Percentiles rank a stretch among this genome's conserved stretches.
Conservation (phyloP, 345 rosid genomes). For the Aquilaria sinensis region DNA sequence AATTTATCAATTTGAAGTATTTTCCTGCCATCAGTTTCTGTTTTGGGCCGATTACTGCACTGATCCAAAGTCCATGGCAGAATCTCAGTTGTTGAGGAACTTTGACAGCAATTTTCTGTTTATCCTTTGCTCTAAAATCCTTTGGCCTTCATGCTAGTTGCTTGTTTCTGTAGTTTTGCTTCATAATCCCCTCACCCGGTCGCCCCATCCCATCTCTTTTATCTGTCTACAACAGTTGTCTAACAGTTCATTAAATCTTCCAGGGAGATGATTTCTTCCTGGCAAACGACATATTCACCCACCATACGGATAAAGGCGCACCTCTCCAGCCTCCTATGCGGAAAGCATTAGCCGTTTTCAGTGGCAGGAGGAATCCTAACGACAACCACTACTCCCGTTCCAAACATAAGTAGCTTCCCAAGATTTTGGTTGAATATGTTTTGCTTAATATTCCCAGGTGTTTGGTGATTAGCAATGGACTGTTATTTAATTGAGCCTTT, state of each 20-base stretch:
- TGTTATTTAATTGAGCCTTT: too few species aligned
- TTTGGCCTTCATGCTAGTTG: background rate
- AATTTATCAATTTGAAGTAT: too few species aligned
- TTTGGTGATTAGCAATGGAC: too few species aligned
- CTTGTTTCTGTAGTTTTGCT: background rate
- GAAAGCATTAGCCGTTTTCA: constrained; percentile 74
- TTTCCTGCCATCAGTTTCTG: background rate
- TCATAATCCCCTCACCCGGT: background rate
- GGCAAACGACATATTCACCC: constrained; percentile 50
- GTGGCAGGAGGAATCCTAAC: constrained; percentile 91
- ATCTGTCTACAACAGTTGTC: background rate
- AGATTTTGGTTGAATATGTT: background rate
- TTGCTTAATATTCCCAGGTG: too few species aligned
- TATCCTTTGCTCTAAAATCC: too few species aligned
- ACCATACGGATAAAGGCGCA: constrained; percentile 51
- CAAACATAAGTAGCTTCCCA: constrained; percentile 21
- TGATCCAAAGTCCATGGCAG: too few species aligned
- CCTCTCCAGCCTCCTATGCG: constrained; percentile 80
- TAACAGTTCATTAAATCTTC: background rate
- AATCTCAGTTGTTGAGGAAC: too few species aligned
- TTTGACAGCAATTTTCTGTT: too few species aligned
- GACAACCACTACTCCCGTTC: constrained; percentile 89
- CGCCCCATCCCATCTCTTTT: too few species aligned
- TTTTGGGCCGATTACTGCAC: background rate
- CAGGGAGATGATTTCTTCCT: constrained; percentile 64